A percentile compares a stretch with the other conserved stretches of the same genome.
Evolutionary conservation across 257 asterid genomes (phyloP).

Genomic region (Nicotiana paniculata): DNA sequence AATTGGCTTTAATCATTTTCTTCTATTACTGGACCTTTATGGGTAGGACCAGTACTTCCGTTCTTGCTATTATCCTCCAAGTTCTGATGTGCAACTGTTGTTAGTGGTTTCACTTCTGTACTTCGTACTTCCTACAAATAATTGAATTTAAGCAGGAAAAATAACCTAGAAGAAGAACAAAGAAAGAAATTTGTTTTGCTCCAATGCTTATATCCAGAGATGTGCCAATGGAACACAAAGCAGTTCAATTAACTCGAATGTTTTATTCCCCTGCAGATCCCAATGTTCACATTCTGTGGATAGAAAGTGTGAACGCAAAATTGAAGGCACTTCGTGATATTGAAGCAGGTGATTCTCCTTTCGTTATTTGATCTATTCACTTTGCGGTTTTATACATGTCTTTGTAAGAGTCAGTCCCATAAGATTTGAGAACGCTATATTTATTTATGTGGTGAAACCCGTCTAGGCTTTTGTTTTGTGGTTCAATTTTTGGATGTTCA

Average conservation of each 20-base stretch:
- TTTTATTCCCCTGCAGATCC: slow-evolving; percentile 52
- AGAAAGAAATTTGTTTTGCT: not conserved
- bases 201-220: not conserved
- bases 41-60: not conserved
- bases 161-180: not conserved
- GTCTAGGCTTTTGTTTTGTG: not conserved
- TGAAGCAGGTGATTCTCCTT: slow-evolving; percentile 48
- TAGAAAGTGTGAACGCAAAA: slow-evolving; percentile 48
- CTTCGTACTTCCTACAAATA: not conserved
- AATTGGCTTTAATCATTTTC: not conserved
- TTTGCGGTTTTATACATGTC: not conserved
- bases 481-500: not conserved
- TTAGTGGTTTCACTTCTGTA: not conserved
- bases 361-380: not conserved
- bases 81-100: slow-evolving; percentile 1
- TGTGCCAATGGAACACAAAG: not conserved
- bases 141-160: not conserved
- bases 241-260: not conserved
- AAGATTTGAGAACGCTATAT: not conserved
- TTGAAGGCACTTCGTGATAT: slow-evolving; percentile 69
- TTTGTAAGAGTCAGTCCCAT: not conserved
- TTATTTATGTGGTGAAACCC: not conserved
- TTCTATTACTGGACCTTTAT: not conserved
- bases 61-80: not conserved
- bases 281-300: slow-evolving; percentile 70